These are phyloP conservation scores for Amylostereum areolatum DNA, from an alignment of 1,284 basidiomycete genomes.

Conservation along the genomic window DNA sequence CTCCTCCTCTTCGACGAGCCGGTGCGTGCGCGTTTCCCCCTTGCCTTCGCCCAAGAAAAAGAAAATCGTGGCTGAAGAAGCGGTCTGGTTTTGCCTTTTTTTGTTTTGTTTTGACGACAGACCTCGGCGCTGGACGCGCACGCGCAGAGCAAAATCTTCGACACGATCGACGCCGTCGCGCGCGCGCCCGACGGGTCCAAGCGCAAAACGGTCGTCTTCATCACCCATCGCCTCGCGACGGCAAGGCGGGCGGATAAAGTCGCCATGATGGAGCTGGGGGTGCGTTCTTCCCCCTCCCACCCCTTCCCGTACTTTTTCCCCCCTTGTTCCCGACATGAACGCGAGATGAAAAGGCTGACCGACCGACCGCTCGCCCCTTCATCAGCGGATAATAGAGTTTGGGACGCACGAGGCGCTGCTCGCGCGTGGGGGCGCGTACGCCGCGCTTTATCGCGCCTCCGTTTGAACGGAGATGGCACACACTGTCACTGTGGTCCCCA, in stretches of 20 bases:
- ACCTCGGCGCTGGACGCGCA: conserved; percentile 76
- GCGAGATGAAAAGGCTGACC: conserved; percentile 11
- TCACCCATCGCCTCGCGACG: conserved; percentile 77
- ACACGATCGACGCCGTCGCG: conserved; percentile 61
- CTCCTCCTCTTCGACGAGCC: conserved; percentile 79
- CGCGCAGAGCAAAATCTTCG: conserved; percentile 74
- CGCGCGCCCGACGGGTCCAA: conserved; percentile 45
- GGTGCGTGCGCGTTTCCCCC: conserved; percentile 31
- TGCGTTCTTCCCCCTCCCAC: conserved; percentile 28
- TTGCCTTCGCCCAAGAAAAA: background rate
- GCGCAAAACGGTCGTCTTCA: conserved; percentile 73
- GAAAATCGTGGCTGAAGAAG: background rate
- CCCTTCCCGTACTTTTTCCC: background rate
- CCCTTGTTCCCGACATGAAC: background rate
- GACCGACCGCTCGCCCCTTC: conserved; percentile 13
- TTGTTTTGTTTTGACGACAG: conserved; percentile 26
- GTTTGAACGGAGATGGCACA: conserved; percentile 27
- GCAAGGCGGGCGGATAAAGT: conserved; percentile 77
- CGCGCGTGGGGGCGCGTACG: conserved; percentile 54
- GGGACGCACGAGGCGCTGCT: conserved; percentile 75
- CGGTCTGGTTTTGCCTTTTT: background rate
- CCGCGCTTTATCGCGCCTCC: conserved; percentile 64
- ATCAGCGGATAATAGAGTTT: conserved; percentile 71
- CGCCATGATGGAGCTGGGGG: conserved; percentile 81
- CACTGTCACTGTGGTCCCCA: too few relatives aligned